Evolutionary conservation across 176 grass and related monocot genomes (phyloP), one percentile per base, ranked within the genome.

Genomic region (Cenchrus fungigraminus): DNA sequence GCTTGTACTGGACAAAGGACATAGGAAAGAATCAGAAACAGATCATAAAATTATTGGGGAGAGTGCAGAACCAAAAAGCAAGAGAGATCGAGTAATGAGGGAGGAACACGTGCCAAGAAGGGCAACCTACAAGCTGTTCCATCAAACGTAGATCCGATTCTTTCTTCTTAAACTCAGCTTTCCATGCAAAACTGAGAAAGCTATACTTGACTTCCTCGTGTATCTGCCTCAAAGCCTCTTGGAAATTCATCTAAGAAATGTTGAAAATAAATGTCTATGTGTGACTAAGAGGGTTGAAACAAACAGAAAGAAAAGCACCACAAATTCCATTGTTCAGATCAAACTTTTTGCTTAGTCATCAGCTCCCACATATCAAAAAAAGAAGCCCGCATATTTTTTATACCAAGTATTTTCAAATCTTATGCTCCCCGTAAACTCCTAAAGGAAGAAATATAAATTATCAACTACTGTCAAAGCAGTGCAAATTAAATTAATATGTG

Each of bases 331-430:
- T 15, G 67, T 69, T 69, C 67, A 69, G 40, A 69, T 45, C 8
- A 69, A 45, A 69, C 67, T 40, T 69, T 42, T 69, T 45, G 9
- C 52, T 58, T 76, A n/a, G 73, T 32, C 57, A 58, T 15, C 83
- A 68, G n/a, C 11, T 78, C 17, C 83, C 63, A 85, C 64, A 85
- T 78, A 40, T 78, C 53, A 49, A 47, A 69, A 69, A 69, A 46
- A 25, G 73, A 85, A 68, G 68, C 13, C 3, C 46, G 34, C 62
- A 59, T 6, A 73, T 7, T 15, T 8, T 58, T 12, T 31, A 60
- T 25, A 47, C 9, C 8, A 32, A 78, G 0, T 1, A 67, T 58
- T 12, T 12, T 57, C 9, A 77, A 46, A 20, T 22, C 0, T 6
- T 12, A 34, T 0, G 9, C 15, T 9, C 40, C 22, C 66, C 1